Conservation (phyloP, 371 early-diverging fungal genomes). For the Apophysomyces trapeziformis region DNA sequence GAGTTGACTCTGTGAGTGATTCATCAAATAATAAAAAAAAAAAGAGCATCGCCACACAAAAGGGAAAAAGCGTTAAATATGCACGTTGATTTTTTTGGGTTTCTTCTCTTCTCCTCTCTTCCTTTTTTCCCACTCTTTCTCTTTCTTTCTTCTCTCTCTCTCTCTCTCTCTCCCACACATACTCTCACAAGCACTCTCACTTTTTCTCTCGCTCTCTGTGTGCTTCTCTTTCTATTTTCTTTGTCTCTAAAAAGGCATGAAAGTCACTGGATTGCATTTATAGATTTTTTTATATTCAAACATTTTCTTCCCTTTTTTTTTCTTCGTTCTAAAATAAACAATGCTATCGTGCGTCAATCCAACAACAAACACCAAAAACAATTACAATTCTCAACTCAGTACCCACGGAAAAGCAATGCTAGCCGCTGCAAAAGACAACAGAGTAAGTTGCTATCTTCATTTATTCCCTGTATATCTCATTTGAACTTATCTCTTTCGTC, state of each 20-base stretch:
- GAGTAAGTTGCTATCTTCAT: slow-evolving; percentile 10
- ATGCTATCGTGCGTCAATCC: slow-evolving; percentile 11
- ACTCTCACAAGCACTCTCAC: background rate
- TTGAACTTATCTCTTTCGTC: background rate
- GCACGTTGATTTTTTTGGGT: slow-evolving; percentile 11
- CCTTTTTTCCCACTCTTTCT: background rate
- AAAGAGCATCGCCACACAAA: background rate
- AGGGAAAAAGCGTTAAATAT: slow-evolving; percentile 7
- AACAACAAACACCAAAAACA: background rate
- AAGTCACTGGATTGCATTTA: background rate
- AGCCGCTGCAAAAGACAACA: slow-evolving; percentile 13
- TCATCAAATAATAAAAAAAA: too few relatives aligned
- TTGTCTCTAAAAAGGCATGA: slow-evolving; percentile 11
- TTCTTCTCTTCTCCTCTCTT: slow-evolving; percentile 2
- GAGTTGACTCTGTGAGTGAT: too few relatives aligned
- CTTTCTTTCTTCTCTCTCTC: background rate
- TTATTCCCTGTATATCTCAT: background rate
- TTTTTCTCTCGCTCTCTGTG: background rate
- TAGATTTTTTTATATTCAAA: slow-evolving; percentile 12
- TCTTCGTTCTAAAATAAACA: background rate
- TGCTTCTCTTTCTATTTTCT: slow-evolving; percentile 1
- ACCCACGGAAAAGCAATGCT: slow-evolving; percentile 16
- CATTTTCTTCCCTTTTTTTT: background rate
- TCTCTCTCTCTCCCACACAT: background rate
- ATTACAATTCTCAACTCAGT: background rate